Evolutionary conservation across 1,284 basidiomycete species (phyloP), one percentile per base, ranked within the genome.

Genomic region (Puccinia polysora): DNA sequence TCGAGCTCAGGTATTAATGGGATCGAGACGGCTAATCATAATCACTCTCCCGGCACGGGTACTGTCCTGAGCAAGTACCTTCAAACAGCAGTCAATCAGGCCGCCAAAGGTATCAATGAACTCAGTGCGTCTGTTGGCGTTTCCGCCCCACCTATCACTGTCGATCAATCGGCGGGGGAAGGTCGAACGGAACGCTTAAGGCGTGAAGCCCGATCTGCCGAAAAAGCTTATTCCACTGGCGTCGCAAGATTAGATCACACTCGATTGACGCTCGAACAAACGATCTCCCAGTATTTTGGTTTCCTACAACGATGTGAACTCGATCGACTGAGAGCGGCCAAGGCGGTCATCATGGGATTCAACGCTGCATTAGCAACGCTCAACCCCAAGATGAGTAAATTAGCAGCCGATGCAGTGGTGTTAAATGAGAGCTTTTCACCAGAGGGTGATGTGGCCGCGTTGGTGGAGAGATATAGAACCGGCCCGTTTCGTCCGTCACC

Each of bases 41-140:
- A 40, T 8, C 28, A 32, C 30, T 6, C 5, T 14, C 6, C 28
- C 25, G 45, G 5, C 12, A 30, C 55, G 23, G 28, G 30, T 30
- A 53, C 40, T 23, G 55, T 23, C 12, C 23, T 69, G 40, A 40
- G 52, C 0, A 69, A 69, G n/a, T 59, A 59, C 34, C 36, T 69
- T 30, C 67, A 69, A 60, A 69, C 67, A 5, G 67, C 67, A 38
- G 67, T 69, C 40, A 56, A 20, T 34, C 67, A 69, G 32, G 67
- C 67, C 36, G 55, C 67, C 56, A 69, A 69, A 60, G 67, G 67
- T 14, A 69, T 69, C 53, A 69, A 69, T 50, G 67, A 69, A 18
- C 32, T 69, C 15, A 50, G 67, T 23, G 67, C 55, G 1, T 40
- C 53, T 12, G 67, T 69, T 2, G 67, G 65, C 6, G 65, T 67